Evolutionary conservation across 345 rosid genomes (phyloP).

Genomic region (Citrus sp.): DNA sequence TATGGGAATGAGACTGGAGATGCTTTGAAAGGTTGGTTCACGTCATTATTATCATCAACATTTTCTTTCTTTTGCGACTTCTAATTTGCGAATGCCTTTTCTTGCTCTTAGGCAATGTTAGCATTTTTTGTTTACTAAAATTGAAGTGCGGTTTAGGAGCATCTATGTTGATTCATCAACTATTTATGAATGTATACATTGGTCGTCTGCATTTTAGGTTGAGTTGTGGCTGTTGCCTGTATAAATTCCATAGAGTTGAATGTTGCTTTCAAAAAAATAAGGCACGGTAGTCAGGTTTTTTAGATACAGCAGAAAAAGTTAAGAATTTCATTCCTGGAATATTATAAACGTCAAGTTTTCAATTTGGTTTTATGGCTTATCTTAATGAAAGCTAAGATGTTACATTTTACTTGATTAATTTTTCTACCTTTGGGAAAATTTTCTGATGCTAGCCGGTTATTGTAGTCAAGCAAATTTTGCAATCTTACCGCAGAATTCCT

Average conservation of each 20-base stretch:
- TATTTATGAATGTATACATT: not conserved
- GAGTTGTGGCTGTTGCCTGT: not conserved
- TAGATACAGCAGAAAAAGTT: too few relatives aligned
- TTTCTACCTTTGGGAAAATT: not conserved
- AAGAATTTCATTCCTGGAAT: too few relatives aligned
- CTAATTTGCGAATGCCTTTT: not conserved
- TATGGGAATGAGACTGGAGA: constrained; percentile 89
- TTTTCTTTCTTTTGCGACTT: not conserved
- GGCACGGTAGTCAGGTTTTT: not conserved
- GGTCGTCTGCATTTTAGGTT: not conserved
- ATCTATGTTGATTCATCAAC: not conserved
- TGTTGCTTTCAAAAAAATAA: not conserved
- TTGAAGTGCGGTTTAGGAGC: not conserved
- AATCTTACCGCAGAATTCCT: not conserved
- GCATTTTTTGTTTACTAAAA: not conserved
- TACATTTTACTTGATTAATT: not conserved
- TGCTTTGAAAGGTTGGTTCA: constrained; percentile 78
- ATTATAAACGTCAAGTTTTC: not conserved
- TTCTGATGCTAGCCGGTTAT: not conserved
- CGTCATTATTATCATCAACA: not conserved
- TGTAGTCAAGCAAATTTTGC: not conserved
- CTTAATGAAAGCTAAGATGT: not conserved
- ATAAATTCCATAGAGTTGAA: not conserved
- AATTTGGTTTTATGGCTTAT: not conserved
- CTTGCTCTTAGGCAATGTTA: not conserved